These are phyloP conservation scores for Apiotrichum sp. DNA, from an alignment of 1,284 basidiomycete species.

Conservation along the genomic window DNA sequence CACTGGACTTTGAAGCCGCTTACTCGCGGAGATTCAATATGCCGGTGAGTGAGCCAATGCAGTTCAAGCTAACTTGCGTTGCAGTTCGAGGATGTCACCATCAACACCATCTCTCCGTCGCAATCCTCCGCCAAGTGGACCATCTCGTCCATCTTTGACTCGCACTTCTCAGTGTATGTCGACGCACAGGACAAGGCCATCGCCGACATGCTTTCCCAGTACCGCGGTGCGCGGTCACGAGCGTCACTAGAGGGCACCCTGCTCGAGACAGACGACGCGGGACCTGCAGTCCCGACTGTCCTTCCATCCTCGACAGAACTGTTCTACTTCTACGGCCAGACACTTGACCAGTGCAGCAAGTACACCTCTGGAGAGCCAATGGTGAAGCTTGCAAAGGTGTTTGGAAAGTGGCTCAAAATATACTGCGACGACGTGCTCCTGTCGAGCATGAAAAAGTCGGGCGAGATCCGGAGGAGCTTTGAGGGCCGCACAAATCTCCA, in stretches of 20 bases:
- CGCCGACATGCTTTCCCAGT: conserved; percentile 57
- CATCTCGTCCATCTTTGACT: conserved; percentile 82
- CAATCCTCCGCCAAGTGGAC: conserved; percentile 48
- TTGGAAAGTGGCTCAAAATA: conserved; percentile 87
- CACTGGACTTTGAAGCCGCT: conserved; percentile 74
- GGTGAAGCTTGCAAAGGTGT: conserved; percentile 69
- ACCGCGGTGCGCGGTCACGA: conserved; percentile 61
- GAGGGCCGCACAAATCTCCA: conserved; percentile 68
- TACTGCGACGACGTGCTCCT: conserved; percentile 88
- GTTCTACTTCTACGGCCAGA: conserved; percentile 95
- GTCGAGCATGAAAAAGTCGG: conserved; percentile 60
- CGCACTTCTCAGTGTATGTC: conserved; percentile 86
- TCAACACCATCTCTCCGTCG: conserved; percentile 19
- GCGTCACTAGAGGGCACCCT: conserved; percentile 61
- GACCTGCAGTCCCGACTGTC: conserved; percentile 54
- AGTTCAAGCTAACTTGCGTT: conserved; percentile 4
- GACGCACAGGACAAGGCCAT: conserved; percentile 83
- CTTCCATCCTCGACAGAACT: conserved; percentile 91
- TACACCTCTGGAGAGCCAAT: conserved; percentile 67
- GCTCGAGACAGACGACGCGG: conserved; percentile 51
- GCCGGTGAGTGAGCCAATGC: conserved; percentile 53
- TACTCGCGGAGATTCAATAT: conserved; percentile 72
- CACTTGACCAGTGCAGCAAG: conserved; percentile 85
- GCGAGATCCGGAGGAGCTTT: conserved; percentile 56
- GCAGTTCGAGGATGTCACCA: conserved; percentile 46